phyloP scores from a whole-genome alignment of 1,139 yeast species.

The Scheffersomyces parashehatae region DNA sequence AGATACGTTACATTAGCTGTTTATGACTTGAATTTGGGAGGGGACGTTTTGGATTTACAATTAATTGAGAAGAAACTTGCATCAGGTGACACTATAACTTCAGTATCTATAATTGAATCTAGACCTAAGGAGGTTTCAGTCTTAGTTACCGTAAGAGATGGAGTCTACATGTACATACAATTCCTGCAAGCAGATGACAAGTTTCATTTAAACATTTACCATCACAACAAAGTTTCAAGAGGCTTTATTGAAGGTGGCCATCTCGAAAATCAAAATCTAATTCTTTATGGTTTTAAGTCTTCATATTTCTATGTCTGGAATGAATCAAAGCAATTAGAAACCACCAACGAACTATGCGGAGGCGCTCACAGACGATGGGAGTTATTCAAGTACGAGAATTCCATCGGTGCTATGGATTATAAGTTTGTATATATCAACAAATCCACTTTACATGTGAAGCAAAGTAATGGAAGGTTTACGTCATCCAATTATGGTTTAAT shows the following conservation, averaged over 20 bases:
- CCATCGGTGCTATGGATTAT: slow-evolving; percentile 11
- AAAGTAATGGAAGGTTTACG: slow-evolving; percentile 18
- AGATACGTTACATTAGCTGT: slow-evolving; percentile 66
- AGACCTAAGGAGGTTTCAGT: slow-evolving; percentile 16
- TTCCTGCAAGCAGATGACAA: slow-evolving; percentile 13
- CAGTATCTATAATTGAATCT: slow-evolving; percentile 41
- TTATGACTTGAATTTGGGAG: slow-evolving; percentile 39
- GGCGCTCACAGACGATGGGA: slow-evolving; percentile 90
- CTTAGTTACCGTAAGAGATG: slow-evolving; percentile 64
- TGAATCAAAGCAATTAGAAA: slow-evolving; percentile 73
- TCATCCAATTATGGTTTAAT: slow-evolving; percentile 27
- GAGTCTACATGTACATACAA: slow-evolving; percentile 48
- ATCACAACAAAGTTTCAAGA: slow-evolving; percentile 63
- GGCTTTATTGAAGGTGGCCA: slow-evolving; percentile 82
- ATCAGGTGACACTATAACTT: slow-evolving; percentile 76
- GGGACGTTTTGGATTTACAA: slow-evolving; percentile 19
- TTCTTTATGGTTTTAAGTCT: slow-evolving; percentile 81
- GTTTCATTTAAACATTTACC: slow-evolving; percentile 37
- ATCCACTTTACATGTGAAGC: slow-evolving; percentile 36
- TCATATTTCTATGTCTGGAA: slow-evolving; percentile 80
- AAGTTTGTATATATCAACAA: slow-evolving; percentile 60
- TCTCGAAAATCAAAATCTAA: slow-evolving; percentile 45
- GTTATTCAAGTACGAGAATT: slow-evolving; percentile 25
- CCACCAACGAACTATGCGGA: slow-evolving; percentile 77
- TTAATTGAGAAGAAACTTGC: slow-evolving; percentile 53